Conservation (phyloP, 371 early-diverging fungal genomes). For the Thermomucor indicae-seudaticae region DNA sequence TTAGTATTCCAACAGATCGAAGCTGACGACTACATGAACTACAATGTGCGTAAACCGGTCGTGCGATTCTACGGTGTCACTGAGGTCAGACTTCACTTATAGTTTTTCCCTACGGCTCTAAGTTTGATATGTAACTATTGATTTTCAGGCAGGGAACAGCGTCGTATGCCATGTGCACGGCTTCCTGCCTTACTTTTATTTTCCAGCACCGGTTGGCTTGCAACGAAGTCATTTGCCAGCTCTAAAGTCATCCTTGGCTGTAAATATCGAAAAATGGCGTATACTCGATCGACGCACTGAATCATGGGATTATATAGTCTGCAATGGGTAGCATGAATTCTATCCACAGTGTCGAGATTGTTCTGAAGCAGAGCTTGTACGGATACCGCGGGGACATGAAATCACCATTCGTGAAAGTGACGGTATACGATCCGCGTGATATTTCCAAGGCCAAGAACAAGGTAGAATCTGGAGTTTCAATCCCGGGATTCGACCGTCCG, state of each 20-base stretch:
- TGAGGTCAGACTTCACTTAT: constrained; percentile 46
- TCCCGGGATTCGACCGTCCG: constrained; percentile 36
- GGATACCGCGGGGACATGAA: constrained; percentile 77
- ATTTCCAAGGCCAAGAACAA: constrained; percentile 34
- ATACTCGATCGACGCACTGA: neutral
- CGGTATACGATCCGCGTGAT: constrained; percentile 55
- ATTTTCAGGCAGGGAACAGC: constrained; percentile 78
- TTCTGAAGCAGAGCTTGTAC: constrained; percentile 74
- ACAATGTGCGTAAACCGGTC: constrained; percentile 43
- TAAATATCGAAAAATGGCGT: constrained; percentile 15
- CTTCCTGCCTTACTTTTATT: constrained; percentile 96
- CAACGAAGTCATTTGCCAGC: constrained; percentile 53
- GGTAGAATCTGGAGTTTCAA: constrained; percentile 55
- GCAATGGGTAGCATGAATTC: constrained; percentile 18
- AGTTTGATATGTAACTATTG: neutral
- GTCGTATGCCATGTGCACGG: constrained; percentile 91
- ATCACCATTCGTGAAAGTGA: constrained; percentile 67
- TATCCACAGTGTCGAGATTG: constrained; percentile 59
- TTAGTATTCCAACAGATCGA: constrained; percentile 94
- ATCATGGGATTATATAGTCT: constrained; percentile 7
- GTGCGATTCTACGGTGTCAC: constrained; percentile 90
- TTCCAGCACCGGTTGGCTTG: constrained; percentile 84
- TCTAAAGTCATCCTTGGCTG: constrained; percentile 58
- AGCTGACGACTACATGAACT: constrained; percentile 74
- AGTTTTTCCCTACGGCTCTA: neutral